Evolutionary conservation across 2,329 filamentous ascomycete species (phyloP).

Genomic region (Fusarium sp.): DNA sequence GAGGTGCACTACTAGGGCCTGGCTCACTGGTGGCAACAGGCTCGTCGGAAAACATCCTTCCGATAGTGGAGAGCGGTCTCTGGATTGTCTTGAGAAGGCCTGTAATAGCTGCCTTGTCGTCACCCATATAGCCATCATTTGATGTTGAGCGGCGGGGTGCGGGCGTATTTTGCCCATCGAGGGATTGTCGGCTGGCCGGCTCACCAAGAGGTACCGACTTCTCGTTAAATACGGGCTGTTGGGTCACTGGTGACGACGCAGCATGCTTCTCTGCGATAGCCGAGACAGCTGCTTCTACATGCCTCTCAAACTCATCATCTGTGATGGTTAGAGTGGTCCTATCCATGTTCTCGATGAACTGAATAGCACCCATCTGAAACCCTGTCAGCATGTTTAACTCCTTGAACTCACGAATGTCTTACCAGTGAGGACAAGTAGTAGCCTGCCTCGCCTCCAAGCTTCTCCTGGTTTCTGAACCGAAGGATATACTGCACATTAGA

Average conservation of each 20-base stretch:
- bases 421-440: constrained; percentile 97
- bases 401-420: constrained; percentile 43
- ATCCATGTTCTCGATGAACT: constrained; percentile 97
- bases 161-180: constrained; percentile 49
- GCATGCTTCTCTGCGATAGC: constrained; percentile 90
- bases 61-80: constrained; percentile 87
- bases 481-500: constrained; percentile 99
- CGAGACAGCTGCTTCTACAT: constrained; percentile 95
- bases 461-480: constrained; percentile 96
- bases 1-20: constrained; percentile 46
- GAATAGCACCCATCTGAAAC: constrained; percentile 81
- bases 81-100: constrained; percentile 91
- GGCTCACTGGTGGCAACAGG: constrained; percentile 50
- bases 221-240: constrained; percentile 55
- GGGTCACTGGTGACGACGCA: constrained; percentile 55
- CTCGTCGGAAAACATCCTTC: constrained; percentile 87
- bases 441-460: constrained; percentile 94
- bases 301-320: constrained; percentile 93
- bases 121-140: constrained; percentile 62
- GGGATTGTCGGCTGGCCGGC: constrained; percentile 52
- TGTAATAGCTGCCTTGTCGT: constrained; percentile 81
- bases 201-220: constrained; percentile 48
- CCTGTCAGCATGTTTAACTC: constrained; percentile 6
- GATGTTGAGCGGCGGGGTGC: constrained; percentile 63
- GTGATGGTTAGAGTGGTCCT: constrained; percentile 91